Evolutionary conservation across 78 protist species (phyloP), one percentile per base, ranked within the genome.

Genomic region (Planoprotostelium fungivorum): DNA sequence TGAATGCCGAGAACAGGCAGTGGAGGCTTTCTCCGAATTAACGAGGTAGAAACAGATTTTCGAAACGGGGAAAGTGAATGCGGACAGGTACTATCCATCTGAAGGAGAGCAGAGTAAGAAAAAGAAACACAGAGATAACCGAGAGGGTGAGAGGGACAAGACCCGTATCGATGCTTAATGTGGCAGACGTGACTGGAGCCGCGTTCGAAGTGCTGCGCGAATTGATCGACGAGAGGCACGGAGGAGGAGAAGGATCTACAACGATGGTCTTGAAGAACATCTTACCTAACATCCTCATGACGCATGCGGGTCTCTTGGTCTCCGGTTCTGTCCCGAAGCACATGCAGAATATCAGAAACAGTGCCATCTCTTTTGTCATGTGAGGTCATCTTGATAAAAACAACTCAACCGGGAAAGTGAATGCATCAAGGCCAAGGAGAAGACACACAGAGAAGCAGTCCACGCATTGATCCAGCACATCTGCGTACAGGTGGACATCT

Each of bases 401-500:
- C 16, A 51, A 51, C 16, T 51, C 31, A 51, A 5, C 5, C 16
- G 73, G 73, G 16, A 16, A 5, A 51, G 73, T 5, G 31, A 16
- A 25, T 51, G 73, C 16, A 51, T 51, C 73, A 16, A 51, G 73
- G 73, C 73, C 31, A 51, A 51, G 73, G 73, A 51, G 73, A 5
- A 5, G 16, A 16, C 73, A 25, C 16, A 51, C 16, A 25, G 5
- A 51, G 73, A 51, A 51, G 5, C 73, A 25, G 73, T 51, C 73
- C 73, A 51, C 16, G 73, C 73, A 16, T 16, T 51, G 31, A 51
- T 92, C 23, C 94, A 92, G 88, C 94, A 92, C 36, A 63, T 89
- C 28, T 92, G 94, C 25, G 38, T 92, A 34, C 34, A 51, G 38
- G 73, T 51, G 16, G 5, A 16, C 16, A 51, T 51, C 16, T 51